Evolutionary conservation across 305 asterid species (phyloP), one percentile per base, ranked within the genome.

Genomic region (Rubia tinctorum): DNA sequence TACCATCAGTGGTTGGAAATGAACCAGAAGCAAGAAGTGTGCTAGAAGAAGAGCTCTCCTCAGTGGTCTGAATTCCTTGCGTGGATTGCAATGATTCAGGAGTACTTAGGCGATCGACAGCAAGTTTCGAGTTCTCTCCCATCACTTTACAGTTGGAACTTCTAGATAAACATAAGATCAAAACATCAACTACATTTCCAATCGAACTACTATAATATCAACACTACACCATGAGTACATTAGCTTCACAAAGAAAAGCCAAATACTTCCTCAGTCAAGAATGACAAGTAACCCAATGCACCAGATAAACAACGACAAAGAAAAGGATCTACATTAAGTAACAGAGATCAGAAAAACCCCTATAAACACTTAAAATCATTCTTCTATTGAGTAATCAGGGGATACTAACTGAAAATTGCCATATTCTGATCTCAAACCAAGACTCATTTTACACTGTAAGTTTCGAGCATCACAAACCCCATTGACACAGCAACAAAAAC

Each of bases 121-220:
- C 62, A 69, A 81, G 74, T 59, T 71, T 77, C 76, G 77, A 68
- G 71, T 83, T 85, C 30, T 83, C 87, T 75, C 84, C 87, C 89
- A 85, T 85, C 62, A 79, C 74, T 73, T 75, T 58, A 66, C 58
- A 25, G 61, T 67, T 71, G 65, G 72, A 62, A 12, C 34, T 75
- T 72, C 49, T 71, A 74, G 71, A 74, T 17, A 40, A 37, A 53
- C 55, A 66, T 22, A 43, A 67, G 45, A 64, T 11, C 55, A 73
- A 12, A n/a, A 63, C 18, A 62, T 78, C 23, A 71, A 9, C 55
- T 53, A 37, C 30, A 14, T 13, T 20, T 23, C 40, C 9, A 45
- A 45, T 44, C 45, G 27, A 22, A 68, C 12, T 22, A 73, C 56
- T 0, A 27, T 34, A 49, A 4, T n/a, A 37, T 25, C 73, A 43